Evolutionary conservation across 164 flowering plant genomes (phyloP), one percentile per base, ranked within the genome.

Genomic region (Litsea cubeba): DNA sequence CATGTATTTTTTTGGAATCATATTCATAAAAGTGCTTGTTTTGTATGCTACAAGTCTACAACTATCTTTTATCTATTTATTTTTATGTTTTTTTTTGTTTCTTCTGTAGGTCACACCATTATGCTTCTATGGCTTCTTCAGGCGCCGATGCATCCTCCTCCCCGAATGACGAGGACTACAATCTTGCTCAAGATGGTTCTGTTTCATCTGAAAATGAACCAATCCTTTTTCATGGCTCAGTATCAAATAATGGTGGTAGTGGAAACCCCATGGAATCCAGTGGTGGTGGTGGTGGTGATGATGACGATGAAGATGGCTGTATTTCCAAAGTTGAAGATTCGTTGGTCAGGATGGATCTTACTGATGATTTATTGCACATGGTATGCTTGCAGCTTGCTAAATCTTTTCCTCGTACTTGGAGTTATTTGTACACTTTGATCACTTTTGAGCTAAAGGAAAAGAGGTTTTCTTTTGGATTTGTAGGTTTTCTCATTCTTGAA

Each of bases 401-500:
- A 35, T 72, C 50, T 58, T 50, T 12, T 70, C 23, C 32, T 12
- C 5, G 1, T 32, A 22, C 24, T 7, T 2, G 26, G 12, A 18
- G 23, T 15, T 65, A 46, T 49, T 68, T 11, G 10, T 50, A 25
- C 26, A 20, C 18, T 26, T 40, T 5, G 32, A 32, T 73, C 26
- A 6, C 26, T 15, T 17, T 5, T 54, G n/a, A 14, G 17, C n/a
- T 54, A 4, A 15, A 15, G n/a, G n/a, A 15, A 15, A 20, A 17
- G 17, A 54, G 2, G 17, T 67, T 14, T 12, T 68, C 71, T 65
- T 50, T 50, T 72, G 25, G 71, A 25, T 2, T 74, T 67, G 35
- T 81, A 96, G 99, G 98, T 96, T 64, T 92, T 96, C 84, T 92
- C 98, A 58, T 96, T 96, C 84, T 85, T 96, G 89, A 89, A 84